Percentiles rank a stretch among this genome's conserved stretches.
Conservation (phyloP, 2,329 filamentous ascomycete species). For the Endocalyx cinctus region DNA sequence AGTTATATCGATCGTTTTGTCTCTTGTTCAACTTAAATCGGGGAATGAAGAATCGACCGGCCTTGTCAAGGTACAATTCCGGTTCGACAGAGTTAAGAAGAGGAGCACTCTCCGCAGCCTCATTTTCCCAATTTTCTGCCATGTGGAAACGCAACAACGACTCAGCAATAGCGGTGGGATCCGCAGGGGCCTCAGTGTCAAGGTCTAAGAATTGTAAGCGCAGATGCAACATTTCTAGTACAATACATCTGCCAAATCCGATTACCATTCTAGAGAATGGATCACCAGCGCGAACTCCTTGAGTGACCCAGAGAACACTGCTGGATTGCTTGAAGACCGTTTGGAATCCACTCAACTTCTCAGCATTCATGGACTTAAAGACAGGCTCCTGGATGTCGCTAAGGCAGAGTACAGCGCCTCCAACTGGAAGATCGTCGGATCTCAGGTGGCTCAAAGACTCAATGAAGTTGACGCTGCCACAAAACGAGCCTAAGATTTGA, state of each 20-base stretch:
- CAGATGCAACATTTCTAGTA: too few species aligned
- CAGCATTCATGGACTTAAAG: constrained; percentile 14
- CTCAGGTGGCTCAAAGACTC: neutral
- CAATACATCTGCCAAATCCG: constrained; percentile 2
- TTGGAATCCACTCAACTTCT: constrained; percentile 6
- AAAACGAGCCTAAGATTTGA: neutral
- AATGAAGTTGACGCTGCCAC: neutral
- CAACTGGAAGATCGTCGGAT: constrained; percentile 1
- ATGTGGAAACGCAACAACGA: too few species aligned
- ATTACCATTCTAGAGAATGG: constrained; percentile 4
- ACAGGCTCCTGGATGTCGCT: constrained; percentile 22
- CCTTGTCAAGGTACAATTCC: too few species aligned
- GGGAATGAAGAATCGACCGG: neutral
- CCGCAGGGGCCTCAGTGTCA: too few species aligned
- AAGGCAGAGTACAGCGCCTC: constrained; percentile 13
- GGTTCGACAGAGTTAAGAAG: too few species aligned
- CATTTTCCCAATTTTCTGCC: too few species aligned
- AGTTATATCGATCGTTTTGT: neutral
- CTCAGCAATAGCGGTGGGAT: too few species aligned
- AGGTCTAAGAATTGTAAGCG: too few species aligned
- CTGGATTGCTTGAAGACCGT: neutral
- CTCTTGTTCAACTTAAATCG: neutral
- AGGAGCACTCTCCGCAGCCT: too few species aligned
- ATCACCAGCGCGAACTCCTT: neutral
- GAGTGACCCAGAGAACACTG: constrained; percentile 6